Evolutionary conservation across 495 filamentous ascomycete genomes (phyloP).

Genomic region (Elaphomyces granulatus): DNA sequence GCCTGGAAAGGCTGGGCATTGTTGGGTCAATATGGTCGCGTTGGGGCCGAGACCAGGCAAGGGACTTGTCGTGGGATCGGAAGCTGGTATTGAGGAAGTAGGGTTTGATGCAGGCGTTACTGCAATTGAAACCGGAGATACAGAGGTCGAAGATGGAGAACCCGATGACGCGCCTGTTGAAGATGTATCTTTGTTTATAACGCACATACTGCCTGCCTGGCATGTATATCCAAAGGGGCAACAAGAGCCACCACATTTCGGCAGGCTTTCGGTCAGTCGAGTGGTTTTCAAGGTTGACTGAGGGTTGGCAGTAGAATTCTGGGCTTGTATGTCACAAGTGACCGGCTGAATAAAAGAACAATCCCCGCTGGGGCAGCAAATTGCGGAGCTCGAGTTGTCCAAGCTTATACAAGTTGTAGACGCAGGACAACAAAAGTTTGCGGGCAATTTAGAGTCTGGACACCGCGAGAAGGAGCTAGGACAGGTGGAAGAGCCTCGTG

Average conservation of each 20-base stretch:
- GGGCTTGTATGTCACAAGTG: slow-evolving; percentile 50
- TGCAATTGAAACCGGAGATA: slow-evolving; percentile 20
- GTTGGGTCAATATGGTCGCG: no score
- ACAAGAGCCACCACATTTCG: slow-evolving; percentile 45
- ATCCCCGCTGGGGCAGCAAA: slow-evolving; percentile 61
- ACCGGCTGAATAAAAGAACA: slow-evolving; percentile 58
- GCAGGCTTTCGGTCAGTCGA: slow-evolving; percentile 37
- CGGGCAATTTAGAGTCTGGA: slow-evolving; percentile 39
- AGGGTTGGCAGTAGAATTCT: slow-evolving; percentile 50
- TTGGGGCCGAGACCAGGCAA: background rate
- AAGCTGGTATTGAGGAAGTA: slow-evolving; percentile 10
- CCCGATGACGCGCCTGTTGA: slow-evolving; percentile 9
- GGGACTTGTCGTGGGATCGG: slow-evolving; percentile 1
- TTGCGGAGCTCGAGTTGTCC: slow-evolving; percentile 49
- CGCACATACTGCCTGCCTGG: slow-evolving; percentile 28
- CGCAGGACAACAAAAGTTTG: slow-evolving; percentile 61
- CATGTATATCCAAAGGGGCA: slow-evolving; percentile 73
- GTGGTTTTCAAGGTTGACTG: slow-evolving; percentile 55
- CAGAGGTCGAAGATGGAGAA: slow-evolving; percentile 15
- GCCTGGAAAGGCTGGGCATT: slow-evolving; percentile 31
- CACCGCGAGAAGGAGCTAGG: slow-evolving; percentile 37
- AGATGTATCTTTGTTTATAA: slow-evolving; percentile 24
- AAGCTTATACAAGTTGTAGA: slow-evolving; percentile 48
- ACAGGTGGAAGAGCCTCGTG: slow-evolving; percentile 30
- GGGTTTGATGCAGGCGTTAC: slow-evolving; percentile 12